Base-by-base conservation (phyloP, 225 moss, liverwort and hornwort species). In the Sphagnum tenellum region DNA sequence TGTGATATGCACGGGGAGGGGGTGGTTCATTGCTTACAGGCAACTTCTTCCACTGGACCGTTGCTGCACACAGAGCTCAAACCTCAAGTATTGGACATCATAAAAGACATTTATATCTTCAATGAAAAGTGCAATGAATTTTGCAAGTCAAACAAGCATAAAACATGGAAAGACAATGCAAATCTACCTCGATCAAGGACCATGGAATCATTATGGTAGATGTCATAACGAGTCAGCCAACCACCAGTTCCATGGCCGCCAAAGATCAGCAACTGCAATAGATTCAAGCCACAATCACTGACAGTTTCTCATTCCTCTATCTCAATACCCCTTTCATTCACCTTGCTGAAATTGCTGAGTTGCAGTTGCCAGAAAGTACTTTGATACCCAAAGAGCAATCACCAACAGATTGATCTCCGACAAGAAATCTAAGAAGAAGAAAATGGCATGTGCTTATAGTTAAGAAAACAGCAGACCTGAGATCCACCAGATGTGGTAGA, bases 171-270 rank as follows among this genome's bases (percentile, higher is more conserved):
- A 8, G 55, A 66, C 53, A 66, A 29, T 50, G 50, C 45, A 48
- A 50, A 70, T 77, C 8, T 77, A 98, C 98, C 98, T 71, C 98
- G 86, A 73, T 98, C 93, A 69, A 98, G 93, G 68, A 93, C 74
- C 12, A 98, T 78, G 73, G 81, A 93, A 77, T 98, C 98, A 55
- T 82, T 98, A 61, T 90, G 87, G 71, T 98, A 98, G 12, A 98
- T 82, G 71, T 98, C 98, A 75, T 93, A 93, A 62, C 98, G 88
- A 57, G 98, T 98, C 68, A 98, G 78, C 98, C 98, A 98, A 57
- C 98, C 98, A 65, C 87, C 93, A 46, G 89, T 90, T 73, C 93
- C 89, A 73, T 98, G 98, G 73, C 98, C 98, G 50, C 93, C 98
- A 78, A 93, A 98, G 60, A 98, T 83, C 62, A 91, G 77, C 51